phyloP scores from a whole-genome alignment of 257 asterid species.

The Mitragyna speciosa region DNA sequence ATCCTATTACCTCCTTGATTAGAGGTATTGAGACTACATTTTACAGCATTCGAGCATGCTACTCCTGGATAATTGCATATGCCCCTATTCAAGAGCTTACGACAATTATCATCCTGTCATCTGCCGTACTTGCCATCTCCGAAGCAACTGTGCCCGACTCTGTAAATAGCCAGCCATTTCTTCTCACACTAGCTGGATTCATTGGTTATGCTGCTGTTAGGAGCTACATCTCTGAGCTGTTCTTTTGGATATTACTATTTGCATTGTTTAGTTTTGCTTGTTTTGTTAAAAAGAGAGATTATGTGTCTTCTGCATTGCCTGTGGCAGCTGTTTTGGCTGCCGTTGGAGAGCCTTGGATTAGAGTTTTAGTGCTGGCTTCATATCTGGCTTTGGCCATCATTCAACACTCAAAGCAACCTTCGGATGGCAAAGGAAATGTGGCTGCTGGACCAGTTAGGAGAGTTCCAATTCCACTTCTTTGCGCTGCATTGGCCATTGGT shows the following conservation, averaged over 20 bases:
- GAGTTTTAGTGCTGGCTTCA: constrained; percentile 50
- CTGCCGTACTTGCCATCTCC: constrained; percentile 58
- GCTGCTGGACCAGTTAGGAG: constrained; percentile 28
- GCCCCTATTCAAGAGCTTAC: constrained; percentile 80
- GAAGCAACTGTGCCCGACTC: constrained; percentile 81
- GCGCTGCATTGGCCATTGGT: constrained; percentile 80
- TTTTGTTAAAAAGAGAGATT: constrained; percentile 68
- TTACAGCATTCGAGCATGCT: constrained; percentile 62
- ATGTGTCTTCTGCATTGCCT: constrained; percentile 76
- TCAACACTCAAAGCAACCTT: constrained; percentile 35
- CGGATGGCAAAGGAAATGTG: constrained; percentile 30
- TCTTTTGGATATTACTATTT: constrained; percentile 72
- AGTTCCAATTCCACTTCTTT: constrained; percentile 70
- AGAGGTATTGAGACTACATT: constrained; percentile 52
- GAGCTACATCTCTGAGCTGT: constrained; percentile 66
- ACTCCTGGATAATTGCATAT: constrained; percentile 67
- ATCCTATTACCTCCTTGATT: constrained; percentile 59
- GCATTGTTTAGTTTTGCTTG: constrained; percentile 63
- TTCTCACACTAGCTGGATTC: constrained; percentile 71
- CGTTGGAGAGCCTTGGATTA: constrained; percentile 93
- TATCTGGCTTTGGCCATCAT: constrained; percentile 63
- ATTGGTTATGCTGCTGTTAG: constrained; percentile 76
- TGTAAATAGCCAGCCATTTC: constrained; percentile 66
- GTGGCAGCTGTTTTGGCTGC: constrained; percentile 74
- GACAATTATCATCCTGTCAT: constrained; percentile 63